Evolutionary conservation across 1,284 basidiomycete species (phyloP), one percentile per base, ranked within the genome.

Genomic region (Ustilago lituana): DNA sequence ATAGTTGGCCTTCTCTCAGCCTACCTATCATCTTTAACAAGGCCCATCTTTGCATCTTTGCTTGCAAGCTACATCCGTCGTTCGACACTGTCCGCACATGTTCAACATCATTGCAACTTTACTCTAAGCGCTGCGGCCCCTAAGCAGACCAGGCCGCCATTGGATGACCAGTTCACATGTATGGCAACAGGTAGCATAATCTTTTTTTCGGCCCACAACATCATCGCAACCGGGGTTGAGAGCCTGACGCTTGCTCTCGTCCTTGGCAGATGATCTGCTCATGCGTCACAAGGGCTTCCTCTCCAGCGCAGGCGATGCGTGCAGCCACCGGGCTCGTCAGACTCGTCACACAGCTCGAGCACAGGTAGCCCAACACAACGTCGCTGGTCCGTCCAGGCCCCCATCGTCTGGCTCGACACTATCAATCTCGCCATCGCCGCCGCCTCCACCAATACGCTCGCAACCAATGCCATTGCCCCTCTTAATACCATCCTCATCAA

Each of bases 221-320:
- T 58, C 55, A 54, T 50, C 43, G 31, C 46, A 41, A 41, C 61
- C 54, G 26, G 45, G 46, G 48, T 35, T 24, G 43, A 57, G 62
- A 54, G 62, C 62, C 41, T 27, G 26, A 50, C 46, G 50, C 40
- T 27, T 33, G 39, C 55, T 58, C 55, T 58, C 33, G 48, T 55
- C 58, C 64, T 61, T 41, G 64, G 45, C 64, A 52, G 53, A 68
- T 68, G 64, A 56, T 46, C 48, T 50, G 41, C 53, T 37, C 50
- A 68, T 68, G 64, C 64, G 54, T 53, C 55, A 68, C 58, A 68
- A 61, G 64, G 29, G 58, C 47, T 32, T 62, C 38, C 38, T 62
- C 35, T 50, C 44, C 45, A 57, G 50, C 51, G 54, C 64, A 35
- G 46, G 35, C 19, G 58, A 68, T 51, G 62, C 62, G 41, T 64